These are phyloP conservation scores for Basidioascus undulatus DNA, from an alignment of 768 basidiomycete species.

Conservation along the genomic window DNA sequence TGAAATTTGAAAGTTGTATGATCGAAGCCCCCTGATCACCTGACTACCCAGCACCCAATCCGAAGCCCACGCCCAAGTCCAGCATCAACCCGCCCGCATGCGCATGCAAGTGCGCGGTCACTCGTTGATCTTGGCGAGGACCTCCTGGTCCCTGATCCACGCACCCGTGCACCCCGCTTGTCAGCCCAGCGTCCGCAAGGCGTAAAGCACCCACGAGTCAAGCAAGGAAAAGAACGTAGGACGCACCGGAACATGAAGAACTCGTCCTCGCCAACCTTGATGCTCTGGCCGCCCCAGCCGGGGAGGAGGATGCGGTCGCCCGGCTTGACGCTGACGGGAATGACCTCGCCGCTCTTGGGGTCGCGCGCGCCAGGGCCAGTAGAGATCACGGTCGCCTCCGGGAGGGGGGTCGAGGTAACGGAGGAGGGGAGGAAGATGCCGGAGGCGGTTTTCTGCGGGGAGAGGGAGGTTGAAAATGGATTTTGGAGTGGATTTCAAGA, in stretches of 20 bases:
- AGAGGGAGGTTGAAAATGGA: too few species aligned
- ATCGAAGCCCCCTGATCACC: too few species aligned
- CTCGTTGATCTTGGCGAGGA: slow-evolving; percentile 88
- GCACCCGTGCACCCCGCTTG: neutral
- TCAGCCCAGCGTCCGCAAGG: too few species aligned
- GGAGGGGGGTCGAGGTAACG: slow-evolving; percentile 58
- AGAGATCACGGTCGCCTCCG: slow-evolving; percentile 89
- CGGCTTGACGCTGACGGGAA: slow-evolving; percentile 52
- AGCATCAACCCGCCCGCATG: too few species aligned
- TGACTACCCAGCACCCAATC: too few species aligned
- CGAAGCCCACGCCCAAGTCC: too few species aligned
- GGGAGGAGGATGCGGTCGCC: slow-evolving; percentile 86
- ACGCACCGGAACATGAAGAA: slow-evolving; percentile 12
- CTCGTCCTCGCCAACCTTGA: slow-evolving; percentile 94
- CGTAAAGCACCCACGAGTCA: too few species aligned
- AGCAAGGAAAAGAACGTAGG: neutral
- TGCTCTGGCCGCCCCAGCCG: slow-evolving; percentile 83
- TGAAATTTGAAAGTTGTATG: too few species aligned
- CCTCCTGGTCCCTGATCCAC: slow-evolving; percentile 60
- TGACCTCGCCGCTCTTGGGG: slow-evolving; percentile 53
- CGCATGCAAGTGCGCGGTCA: too few species aligned
- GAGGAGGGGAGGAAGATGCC: slow-evolving; percentile 92
- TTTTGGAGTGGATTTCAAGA: too few species aligned
- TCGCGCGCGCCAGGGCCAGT: slow-evolving; percentile 82
- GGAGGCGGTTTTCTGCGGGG: slow-evolving; percentile 70